Conservation (phyloP, 1,139 yeast genomes). For the Debaryomyces coudertii region DNA sequence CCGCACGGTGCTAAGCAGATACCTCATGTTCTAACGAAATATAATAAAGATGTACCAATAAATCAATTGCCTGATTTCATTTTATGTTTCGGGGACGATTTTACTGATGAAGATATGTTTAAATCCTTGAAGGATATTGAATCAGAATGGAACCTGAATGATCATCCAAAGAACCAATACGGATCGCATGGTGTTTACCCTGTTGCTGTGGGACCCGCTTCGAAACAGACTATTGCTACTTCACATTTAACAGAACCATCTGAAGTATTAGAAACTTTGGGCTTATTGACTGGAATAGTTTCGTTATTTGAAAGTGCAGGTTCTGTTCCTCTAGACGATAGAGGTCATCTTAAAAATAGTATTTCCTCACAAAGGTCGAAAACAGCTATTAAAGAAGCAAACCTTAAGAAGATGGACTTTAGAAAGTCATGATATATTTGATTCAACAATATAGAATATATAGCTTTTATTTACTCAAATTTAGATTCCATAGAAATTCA, state of each 20-base stretch:
- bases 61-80: constrained; percentile 77
- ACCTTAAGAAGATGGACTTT: constrained; percentile 20
- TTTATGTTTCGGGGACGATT: constrained; percentile 91
- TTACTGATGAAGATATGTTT: constrained; percentile 98
- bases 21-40: constrained; percentile 29
- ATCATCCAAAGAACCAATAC: constrained; percentile 45
- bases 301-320: constrained; percentile 75
- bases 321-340: constrained; percentile 69
- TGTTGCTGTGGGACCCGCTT: constrained; percentile 94
- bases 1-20: constrained; percentile 56
- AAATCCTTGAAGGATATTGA: constrained; percentile 67
- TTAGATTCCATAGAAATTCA: constrained; percentile 2
- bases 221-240: constrained; percentile 84
- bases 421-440: background rate
- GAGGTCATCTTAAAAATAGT: constrained; percentile 64
- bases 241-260: constrained; percentile 86
- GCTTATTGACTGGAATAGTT: constrained; percentile 74
- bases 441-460: background rate
- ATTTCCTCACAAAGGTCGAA: constrained; percentile 48
- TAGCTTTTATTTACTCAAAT: background rate
- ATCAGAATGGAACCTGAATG: constrained; percentile 42
- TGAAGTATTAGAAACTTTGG: constrained; percentile 84
- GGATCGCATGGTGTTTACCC: constrained; percentile 75
- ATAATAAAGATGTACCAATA: constrained; percentile 34
- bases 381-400: constrained; percentile 42